Percentiles rank a stretch among this genome's conserved stretches.
phyloP scores from a whole-genome alignment of 768 basidiomycete genomes.

The Pulveroboletus sp. region DNA sequence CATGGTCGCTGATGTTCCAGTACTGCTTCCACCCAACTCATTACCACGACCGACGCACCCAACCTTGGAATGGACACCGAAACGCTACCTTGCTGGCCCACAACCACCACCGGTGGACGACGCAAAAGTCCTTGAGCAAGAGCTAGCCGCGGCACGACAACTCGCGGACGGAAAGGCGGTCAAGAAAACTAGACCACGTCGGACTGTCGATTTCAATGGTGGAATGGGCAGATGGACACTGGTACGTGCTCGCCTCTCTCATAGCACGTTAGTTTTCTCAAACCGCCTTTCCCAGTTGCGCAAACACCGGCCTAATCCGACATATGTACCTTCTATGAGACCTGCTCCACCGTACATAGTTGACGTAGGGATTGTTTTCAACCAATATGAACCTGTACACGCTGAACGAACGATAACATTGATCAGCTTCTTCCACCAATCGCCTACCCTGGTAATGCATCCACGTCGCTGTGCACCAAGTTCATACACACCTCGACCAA shows the following conservation, averaged over 20 bases:
- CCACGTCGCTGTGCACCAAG: conserved; percentile 93
- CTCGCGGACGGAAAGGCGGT: conserved; percentile 76
- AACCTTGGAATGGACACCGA: conserved; percentile 74
- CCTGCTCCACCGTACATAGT: conserved; percentile 87
- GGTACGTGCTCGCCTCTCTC: conserved; percentile 45
- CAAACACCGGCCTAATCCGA: conserved; percentile 76
- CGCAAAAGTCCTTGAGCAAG: conserved; percentile 70
- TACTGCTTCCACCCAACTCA: conserved; percentile 51
- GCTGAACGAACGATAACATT: conserved; percentile 26
- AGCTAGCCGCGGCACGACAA: conserved; percentile 70
- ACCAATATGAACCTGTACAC: conserved; percentile 10
- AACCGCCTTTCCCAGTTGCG: conserved; percentile 46
- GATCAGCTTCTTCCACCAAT: conserved; percentile 87
- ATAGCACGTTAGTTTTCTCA: neutral
- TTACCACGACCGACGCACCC: conserved; percentile 37
- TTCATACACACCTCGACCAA: conserved; percentile 83
- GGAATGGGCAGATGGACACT: conserved; percentile 82
- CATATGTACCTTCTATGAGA: conserved; percentile 73
- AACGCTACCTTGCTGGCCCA: conserved; percentile 59
- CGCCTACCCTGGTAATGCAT: conserved; percentile 87
- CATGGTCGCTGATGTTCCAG: conserved; percentile 39
- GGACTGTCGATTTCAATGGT: conserved; percentile 95
- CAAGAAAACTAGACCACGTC: conserved; percentile 88
- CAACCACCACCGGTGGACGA: conserved; percentile 82
- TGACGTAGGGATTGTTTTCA: conserved; percentile 57